Evolutionary conservation across 768 basidiomycete species (phyloP), one percentile per base, ranked within the genome.

Genomic region (Kwoniella dendrophila): DNA sequence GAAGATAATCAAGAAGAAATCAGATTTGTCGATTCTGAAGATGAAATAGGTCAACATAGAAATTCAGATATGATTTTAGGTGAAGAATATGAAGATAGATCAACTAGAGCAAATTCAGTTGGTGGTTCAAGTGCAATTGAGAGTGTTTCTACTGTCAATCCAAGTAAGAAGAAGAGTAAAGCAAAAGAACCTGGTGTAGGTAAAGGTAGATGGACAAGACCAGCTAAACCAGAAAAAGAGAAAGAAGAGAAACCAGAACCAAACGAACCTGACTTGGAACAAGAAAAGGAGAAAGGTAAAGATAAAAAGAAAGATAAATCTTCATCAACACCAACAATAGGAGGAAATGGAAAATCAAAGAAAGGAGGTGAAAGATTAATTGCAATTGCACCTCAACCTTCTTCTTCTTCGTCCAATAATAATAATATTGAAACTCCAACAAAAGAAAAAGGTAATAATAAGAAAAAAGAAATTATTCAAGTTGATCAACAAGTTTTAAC

Each of bases 121-220:
- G 60, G 60, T 27, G 60, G 60, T 4, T 53, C 49, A 22, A 62
- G 60, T 34, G 60, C 44, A 2, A 59, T 69, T 18, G 53, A 51
- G 26, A 58, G 29, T n/a, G 45, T 10, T 11, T 33, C 52, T 10
- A 10, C 29, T 45, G 20, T 26, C 18, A 43, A 47, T 1, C 18
- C 33, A 6, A 40, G 26, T 22, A 58, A 58, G 51, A 60, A 60
- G 48, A 52, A 49, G 22, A n/a, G 53, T 26, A 69, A 69, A 49
- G 63, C 44, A 29, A 72, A 67, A 58, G 68, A 72, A 49, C 70
- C 70, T 14, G 71, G 71, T 7, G 69, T 70, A 1, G 71, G 71
- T 18, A 70, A 70, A 57, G 71, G 71, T n/a, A 56, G 52, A 54
- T 71, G 73, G 70, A 67, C 66, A 2, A 59, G 70, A 54, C 66